Conservation (phyloP, 352 stramenopile species). For the Plasmopara muralis region DNA sequence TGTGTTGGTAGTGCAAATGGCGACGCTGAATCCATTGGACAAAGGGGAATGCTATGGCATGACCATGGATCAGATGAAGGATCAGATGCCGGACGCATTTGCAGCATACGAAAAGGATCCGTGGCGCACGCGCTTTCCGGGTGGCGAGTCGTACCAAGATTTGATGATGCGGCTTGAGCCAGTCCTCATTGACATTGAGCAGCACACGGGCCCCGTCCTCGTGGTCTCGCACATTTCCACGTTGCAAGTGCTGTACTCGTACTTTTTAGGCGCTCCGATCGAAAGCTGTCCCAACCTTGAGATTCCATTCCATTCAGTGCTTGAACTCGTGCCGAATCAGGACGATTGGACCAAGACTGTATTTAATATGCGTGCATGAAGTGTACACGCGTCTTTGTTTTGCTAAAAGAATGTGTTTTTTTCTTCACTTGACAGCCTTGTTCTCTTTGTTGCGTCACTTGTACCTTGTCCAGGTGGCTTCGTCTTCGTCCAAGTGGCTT, state of each 20-base stretch:
- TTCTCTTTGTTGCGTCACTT: neutral
- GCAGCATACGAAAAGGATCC: conserved; percentile 60
- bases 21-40: conserved; percentile 75
- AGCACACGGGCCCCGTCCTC: conserved; percentile 76
- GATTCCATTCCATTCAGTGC: conserved; percentile 80
- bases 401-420: neutral
- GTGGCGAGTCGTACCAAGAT: conserved; percentile 91
- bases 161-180: conserved; percentile 89
- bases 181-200: conserved; percentile 90
- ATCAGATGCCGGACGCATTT: conserved; percentile 58
- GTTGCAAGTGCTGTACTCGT: conserved; percentile 83
- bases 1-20: conserved; percentile 52
- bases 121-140: conserved; percentile 78
- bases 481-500: conserved; percentile 53
- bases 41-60: conserved; percentile 84
- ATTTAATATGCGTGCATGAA: conserved; percentile 64
- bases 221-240: conserved; percentile 85
- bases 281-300: conserved; percentile 69
- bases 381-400: conserved; percentile 4
- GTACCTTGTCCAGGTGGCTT: neutral
- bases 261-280: conserved; percentile 77
- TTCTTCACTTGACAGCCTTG: neutral
- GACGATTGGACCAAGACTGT: conserved; percentile 80
- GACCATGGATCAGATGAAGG: conserved; percentile 79
- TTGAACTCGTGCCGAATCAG: conserved; percentile 75